phyloP scores from a whole-genome alignment of 2,329 filamentous ascomycete genomes.

The Dryadomyces sulphureus region DNA sequence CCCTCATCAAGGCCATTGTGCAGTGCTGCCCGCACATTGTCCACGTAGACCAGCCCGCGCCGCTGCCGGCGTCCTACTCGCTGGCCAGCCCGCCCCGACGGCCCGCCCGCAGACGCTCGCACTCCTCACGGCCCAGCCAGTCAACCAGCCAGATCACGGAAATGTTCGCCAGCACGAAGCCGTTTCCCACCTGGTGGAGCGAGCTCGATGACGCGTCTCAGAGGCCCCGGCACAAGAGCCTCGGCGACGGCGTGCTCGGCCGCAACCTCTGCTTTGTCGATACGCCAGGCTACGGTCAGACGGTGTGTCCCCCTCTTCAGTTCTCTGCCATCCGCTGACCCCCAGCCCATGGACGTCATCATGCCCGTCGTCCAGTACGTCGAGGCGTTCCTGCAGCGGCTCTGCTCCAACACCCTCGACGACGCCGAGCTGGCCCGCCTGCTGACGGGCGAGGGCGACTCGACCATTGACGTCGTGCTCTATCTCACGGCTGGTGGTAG shows the following conservation, averaged over 20 bases:
- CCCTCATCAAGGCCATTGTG: conserved; percentile 74
- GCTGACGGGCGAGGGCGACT: conserved; percentile 67
- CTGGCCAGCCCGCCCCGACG: conserved; percentile 4
- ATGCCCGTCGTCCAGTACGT: conserved; percentile 55
- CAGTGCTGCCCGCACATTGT: conserved; percentile 85
- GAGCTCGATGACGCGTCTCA: conserved; percentile 55
- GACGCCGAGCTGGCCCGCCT: conserved; percentile 64
- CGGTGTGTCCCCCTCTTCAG: conserved; percentile 15
- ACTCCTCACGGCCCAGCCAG: conserved; percentile 9
- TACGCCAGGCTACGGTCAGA: conserved; percentile 53
- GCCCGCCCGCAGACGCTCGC: background rate
- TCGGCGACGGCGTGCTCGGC: conserved; percentile 66
- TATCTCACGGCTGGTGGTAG: conserved; percentile 59
- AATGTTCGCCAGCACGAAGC: conserved; percentile 64
- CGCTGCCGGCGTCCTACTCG: conserved; percentile 6
- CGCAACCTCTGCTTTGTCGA: conserved; percentile 91
- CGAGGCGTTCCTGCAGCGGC: conserved; percentile 51
- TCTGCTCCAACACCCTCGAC: conserved; percentile 46
- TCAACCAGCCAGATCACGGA: conserved; percentile 39
- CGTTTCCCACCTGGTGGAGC: conserved; percentile 83
- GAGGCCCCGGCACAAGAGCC: conserved; percentile 54
- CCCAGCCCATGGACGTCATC: conserved; percentile 37
- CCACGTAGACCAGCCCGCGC: conserved; percentile 59
- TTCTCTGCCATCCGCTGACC: conserved; percentile 9
- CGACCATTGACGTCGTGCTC: conserved; percentile 71